Percentiles rank a stretch among this genome's conserved stretches.
Evolutionary conservation across 805 yeast species (phyloP).

Genomic region (Sungouiozyma intestinalis): DNA sequence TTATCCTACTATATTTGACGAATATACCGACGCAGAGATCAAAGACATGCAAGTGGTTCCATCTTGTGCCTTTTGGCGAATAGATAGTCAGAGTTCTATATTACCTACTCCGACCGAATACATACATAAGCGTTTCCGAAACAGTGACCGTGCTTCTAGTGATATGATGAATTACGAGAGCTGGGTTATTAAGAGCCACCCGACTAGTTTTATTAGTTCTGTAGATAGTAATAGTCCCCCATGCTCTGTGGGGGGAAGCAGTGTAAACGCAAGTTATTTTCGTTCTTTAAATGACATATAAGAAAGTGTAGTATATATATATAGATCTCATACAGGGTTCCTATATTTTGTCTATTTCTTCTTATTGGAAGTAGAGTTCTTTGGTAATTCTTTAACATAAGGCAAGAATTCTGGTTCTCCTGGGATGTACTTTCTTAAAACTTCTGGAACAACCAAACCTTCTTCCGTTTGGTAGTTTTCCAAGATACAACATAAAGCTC

Average conservation of each 20-base stretch:
- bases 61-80: neutral
- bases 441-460: conserved; percentile 89
- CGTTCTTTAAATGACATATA: neutral
- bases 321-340: neutral
- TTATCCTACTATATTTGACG: neutral
- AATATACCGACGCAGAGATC: neutral
- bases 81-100: neutral
- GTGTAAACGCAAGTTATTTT: neutral
- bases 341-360: conserved; percentile 18
- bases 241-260: neutral
- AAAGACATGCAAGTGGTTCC: neutral
- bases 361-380: conserved; percentile 77
- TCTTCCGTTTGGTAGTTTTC: conserved; percentile 98
- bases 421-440: conserved; percentile 89
- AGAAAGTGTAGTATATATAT: too few species aligned
- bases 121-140: neutral
- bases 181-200: neutral
- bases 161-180: neutral
- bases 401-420: conserved; percentile 98
- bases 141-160: neutral
- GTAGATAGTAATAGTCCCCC: neutral
- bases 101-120: neutral
- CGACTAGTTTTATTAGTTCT: neutral
- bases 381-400: conserved; percentile 80
- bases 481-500: conserved; percentile 93